phyloP scores from a whole-genome alignment of 331 rosid genomes.

The Quercus tomentella region DNA sequence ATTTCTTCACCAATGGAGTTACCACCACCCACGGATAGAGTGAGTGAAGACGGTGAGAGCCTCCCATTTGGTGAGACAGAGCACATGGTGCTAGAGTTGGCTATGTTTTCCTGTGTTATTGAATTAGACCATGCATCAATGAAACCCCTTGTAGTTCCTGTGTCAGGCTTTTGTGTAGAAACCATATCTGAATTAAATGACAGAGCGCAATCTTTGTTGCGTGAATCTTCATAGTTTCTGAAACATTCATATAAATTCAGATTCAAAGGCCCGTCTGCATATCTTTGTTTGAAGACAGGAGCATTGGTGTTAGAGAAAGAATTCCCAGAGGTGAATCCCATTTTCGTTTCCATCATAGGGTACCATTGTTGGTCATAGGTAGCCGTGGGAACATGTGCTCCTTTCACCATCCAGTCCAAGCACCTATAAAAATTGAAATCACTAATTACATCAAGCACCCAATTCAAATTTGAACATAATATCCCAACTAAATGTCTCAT shows the following conservation, averaged over 20 bases:
- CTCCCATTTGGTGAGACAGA: slow-evolving; percentile 33
- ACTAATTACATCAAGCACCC: slow-evolving; percentile 1
- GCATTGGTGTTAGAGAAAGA: slow-evolving; percentile 18
- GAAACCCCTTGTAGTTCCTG: slow-evolving; percentile 47
- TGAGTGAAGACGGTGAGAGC: slow-evolving; percentile 54
- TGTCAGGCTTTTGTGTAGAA: slow-evolving; percentile 26
- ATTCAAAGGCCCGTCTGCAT: slow-evolving; percentile 28
- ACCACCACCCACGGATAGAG: slow-evolving; percentile 56
- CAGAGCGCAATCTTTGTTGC: slow-evolving; percentile 17
- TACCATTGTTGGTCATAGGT: slow-evolving; percentile 50
- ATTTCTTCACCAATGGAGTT: slow-evolving; percentile 33
- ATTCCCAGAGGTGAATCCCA: slow-evolving; percentile 31
- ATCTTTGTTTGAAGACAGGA: slow-evolving; percentile 12
- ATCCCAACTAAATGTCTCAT: not conserved
- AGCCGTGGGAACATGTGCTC: slow-evolving; percentile 38
- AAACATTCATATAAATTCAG: slow-evolving; percentile 40
- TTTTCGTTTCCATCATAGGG: slow-evolving; percentile 44
- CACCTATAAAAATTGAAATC: slow-evolving; percentile 30
- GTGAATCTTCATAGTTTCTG: slow-evolving; percentile 31
- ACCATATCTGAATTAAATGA: slow-evolving; percentile 39
- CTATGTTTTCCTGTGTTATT: slow-evolving; percentile 16
- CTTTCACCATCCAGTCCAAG: slow-evolving; percentile 63
- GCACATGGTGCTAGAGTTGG: slow-evolving; percentile 16
- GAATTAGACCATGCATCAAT: slow-evolving; percentile 78
- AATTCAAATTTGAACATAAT: not conserved